phyloP scores from a whole-genome alignment of 306 rosid species.

The Corylus avellana region DNA sequence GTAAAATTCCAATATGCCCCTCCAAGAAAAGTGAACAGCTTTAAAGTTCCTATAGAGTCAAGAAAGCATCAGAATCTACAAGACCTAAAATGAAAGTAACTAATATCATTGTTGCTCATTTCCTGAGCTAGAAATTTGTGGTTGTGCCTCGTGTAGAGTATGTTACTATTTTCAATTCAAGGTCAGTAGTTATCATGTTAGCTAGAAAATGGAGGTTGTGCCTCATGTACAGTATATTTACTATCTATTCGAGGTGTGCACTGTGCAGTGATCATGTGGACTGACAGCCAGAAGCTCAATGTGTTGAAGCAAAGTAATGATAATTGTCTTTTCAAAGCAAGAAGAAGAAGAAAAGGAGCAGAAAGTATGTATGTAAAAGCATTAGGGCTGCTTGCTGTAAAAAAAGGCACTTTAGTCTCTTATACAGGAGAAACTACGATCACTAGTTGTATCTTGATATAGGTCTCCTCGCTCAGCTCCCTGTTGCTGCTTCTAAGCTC shows the following conservation, averaged over 20 bases:
- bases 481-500: not conserved
- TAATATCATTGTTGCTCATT: not conserved
- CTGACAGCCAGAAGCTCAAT: not conserved
- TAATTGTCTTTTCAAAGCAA: not conserved
- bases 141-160: not conserved
- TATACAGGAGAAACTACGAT: not conserved
- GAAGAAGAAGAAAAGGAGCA: not conserved
- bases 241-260: not conserved
- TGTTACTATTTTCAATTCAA: not conserved
- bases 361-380: not conserved
- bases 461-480: not conserved
- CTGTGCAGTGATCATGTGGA: not conserved
- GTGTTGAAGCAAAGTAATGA: not conserved
- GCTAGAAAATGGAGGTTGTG: not conserved
- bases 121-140: not conserved
- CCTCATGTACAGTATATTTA: not conserved
- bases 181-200: not conserved
- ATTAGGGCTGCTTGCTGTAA: not conserved
- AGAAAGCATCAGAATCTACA: conserved; percentile 24
- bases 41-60: conserved; percentile 24
- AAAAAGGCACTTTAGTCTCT: not conserved
- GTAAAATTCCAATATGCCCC: conserved; percentile 19
- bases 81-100: not conserved
- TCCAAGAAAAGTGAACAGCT: conserved; percentile 21
- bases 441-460: not conserved